Percentiles rank a stretch among this genome's conserved stretches.
Conservation (phyloP, 306 rosid genomes). For the Begonia masoniana region DNA sequence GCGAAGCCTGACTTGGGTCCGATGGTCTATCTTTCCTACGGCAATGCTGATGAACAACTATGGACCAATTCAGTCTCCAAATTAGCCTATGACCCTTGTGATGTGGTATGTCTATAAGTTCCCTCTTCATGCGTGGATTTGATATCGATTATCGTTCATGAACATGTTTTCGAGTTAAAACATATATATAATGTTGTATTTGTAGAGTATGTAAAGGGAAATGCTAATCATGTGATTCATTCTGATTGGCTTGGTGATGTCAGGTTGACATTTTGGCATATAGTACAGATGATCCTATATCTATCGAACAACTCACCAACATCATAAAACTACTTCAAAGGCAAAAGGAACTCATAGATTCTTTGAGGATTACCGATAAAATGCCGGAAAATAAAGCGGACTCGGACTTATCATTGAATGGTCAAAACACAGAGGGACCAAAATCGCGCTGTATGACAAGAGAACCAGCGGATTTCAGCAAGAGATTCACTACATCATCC, state of each 20-base stretch:
- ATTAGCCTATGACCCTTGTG: constrained; percentile 58
- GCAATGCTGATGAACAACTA: constrained; percentile 42
- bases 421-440: constrained; percentile 23
- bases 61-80: constrained; percentile 53
- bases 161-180: no score
- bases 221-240: no score
- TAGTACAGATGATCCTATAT: constrained; percentile 51
- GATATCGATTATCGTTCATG: no score
- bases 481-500: constrained; percentile 48
- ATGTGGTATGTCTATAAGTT: constrained; percentile 46
- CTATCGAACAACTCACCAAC: constrained; percentile 59
- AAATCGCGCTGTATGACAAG: constrained; percentile 16
- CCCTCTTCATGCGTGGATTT: not conserved
- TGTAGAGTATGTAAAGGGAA: no score
- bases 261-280: constrained; percentile 92
- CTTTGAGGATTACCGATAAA: constrained; percentile 28
- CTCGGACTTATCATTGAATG: constrained; percentile 21
- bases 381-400: constrained; percentile 18
- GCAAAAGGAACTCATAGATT: constrained; percentile 41
- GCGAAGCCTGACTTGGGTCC: constrained; percentile 73
- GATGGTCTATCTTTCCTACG: constrained; percentile 59
- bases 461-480: constrained; percentile 43
- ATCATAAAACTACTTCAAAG: constrained; percentile 61
- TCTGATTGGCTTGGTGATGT: constrained; percentile 8
- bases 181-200: no score